These are phyloP conservation scores for Aspergillus ibericus DNA, from an alignment of 2,329 filamentous ascomycete genomes.

Conservation along the genomic window DNA sequence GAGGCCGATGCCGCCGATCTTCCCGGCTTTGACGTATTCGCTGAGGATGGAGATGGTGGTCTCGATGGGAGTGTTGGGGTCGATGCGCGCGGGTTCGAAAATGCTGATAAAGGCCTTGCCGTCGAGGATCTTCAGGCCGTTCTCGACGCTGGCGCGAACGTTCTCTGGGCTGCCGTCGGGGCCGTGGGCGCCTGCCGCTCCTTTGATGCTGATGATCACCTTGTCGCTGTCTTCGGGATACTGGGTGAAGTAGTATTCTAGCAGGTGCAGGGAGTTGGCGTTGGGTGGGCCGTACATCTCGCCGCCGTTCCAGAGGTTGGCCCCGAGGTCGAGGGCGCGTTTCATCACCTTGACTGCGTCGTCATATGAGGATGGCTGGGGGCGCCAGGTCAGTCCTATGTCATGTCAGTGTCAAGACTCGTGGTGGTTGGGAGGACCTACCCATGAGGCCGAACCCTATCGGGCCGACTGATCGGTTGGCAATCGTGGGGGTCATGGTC, in stretches of 20 bases:
- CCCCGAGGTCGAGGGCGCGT: slow-evolving; percentile 2
- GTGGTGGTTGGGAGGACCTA: slow-evolving; percentile 1
- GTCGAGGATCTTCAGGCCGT: slow-evolving; percentile 8
- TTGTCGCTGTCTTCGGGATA: slow-evolving; percentile 10
- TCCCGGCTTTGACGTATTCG: slow-evolving; percentile 12
- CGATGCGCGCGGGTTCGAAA: slow-evolving; percentile 12
- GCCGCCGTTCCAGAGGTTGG: slow-evolving; percentile 23
- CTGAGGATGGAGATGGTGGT: background rate
- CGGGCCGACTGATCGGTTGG: background rate
- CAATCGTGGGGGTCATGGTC: background rate
- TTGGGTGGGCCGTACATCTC: slow-evolving; percentile 25
- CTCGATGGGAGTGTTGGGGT: slow-evolving; percentile 8
- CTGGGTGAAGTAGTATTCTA: slow-evolving; percentile 10
- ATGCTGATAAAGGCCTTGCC: slow-evolving; percentile 15
- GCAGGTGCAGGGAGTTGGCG: slow-evolving; percentile 23
- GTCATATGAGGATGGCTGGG: slow-evolving; percentile 3
- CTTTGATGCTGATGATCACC: slow-evolving; percentile 13
- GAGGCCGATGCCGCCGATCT: slow-evolving; percentile 13
- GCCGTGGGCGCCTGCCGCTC: background rate
- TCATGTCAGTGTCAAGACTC: too few relatives aligned
- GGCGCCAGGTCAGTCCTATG: slow-evolving; percentile 20
- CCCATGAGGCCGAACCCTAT: slow-evolving; percentile 19
- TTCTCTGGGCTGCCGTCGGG: slow-evolving; percentile 5
- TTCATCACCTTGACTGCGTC: slow-evolving; percentile 1
- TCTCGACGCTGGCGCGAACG: slow-evolving; percentile 5